Evolutionary conservation across 768 basidiomycete species (phyloP), one percentile per base, ranked within the genome.

Genomic region (Suillus hirtellus): DNA sequence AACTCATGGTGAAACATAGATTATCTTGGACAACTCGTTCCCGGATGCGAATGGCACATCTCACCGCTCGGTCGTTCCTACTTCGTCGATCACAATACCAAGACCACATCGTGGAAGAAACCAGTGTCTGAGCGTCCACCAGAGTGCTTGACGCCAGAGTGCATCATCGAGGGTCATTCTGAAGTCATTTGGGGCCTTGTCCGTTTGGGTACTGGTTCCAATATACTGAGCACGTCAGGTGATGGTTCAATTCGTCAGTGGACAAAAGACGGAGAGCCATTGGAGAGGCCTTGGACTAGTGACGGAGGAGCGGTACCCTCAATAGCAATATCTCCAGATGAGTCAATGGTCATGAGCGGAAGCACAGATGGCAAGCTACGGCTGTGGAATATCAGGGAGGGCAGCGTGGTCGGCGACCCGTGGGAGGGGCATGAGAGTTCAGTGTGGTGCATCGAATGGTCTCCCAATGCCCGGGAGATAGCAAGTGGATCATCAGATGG

Each of bases 221-320:
- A 54, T 35, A 54, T 54, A n/a, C 35, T 54, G 11, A 54, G 53
- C 7, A 10, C 53, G 2, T 54, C 53, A 6, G 1, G 1, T 2
- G 53, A 54, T 37, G 53, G 53, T 54, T 54, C 55, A 5, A 40
- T 56, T 40, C 37, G 55, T 3, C 55, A 38, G 55, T 56, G 55
- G 37, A 38, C 8, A 38, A 15, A 4, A 21, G 37, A 56, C 2
- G 55, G 55, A 24, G 4, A 38, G 2, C 37, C 0, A 31, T 9
- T 56, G 21, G 55, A 37, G 37, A 24, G 14, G 2, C 55, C 37
- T 17, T 56, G 55, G 55, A 14, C 1, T 10, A 24, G 37, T 24
- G 35, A 24, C 8, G 55, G 37, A 21, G 3, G 6, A 4, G 31
- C 31, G 4, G 54, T 24, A 8, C 1, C 1, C 7, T 37, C 21